phyloP scores from a whole-genome alignment of 495 filamentous ascomycete species.

The Chlorociboria aeruginascens region DNA sequence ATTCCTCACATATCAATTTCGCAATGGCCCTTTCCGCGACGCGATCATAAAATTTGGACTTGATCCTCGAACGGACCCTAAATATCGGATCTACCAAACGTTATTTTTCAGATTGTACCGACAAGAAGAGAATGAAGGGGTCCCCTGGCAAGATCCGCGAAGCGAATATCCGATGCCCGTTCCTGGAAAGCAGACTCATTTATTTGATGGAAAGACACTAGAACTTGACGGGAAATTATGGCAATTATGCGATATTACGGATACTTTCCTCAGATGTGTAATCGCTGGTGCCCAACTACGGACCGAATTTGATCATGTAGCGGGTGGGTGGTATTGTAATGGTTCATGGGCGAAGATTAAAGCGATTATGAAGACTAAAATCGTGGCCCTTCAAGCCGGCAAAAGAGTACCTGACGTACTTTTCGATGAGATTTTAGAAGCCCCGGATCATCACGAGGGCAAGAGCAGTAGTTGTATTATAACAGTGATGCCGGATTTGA shows the following conservation, averaged over 20 bases:
- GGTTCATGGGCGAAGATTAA: slow-evolving; percentile 71
- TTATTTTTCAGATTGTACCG: slow-evolving; percentile 57
- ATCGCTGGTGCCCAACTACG: slow-evolving; percentile 36
- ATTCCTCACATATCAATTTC: slow-evolving; percentile 82
- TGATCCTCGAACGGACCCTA: slow-evolving; percentile 66
- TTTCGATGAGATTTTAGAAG: slow-evolving; percentile 28
- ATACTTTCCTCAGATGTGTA: slow-evolving; percentile 51
- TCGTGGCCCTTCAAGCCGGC: slow-evolving; percentile 37
- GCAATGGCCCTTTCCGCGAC: slow-evolving; percentile 82
- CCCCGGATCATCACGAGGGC: slow-evolving; percentile 31
- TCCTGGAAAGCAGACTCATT: slow-evolving; percentile 34
- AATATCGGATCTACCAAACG: slow-evolving; percentile 74
- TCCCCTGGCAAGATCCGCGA: slow-evolving; percentile 8
- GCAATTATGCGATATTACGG: slow-evolving; percentile 86
- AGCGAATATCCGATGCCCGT: background rate
- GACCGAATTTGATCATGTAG: slow-evolving; percentile 39
- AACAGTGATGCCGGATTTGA: too few species aligned
- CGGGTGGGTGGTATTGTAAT: slow-evolving; percentile 70
- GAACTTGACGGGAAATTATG: slow-evolving; percentile 71
- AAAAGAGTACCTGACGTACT: slow-evolving; percentile 38
- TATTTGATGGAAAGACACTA: slow-evolving; percentile 66
- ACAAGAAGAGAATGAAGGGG: slow-evolving; percentile 10
- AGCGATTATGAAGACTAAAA: slow-evolving; percentile 76
- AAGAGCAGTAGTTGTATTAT: slow-evolving; percentile 7
- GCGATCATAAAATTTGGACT: slow-evolving; percentile 72